A percentile compares a stretch with the other conserved stretches of the same genome.
Evolutionary conservation across 768 basidiomycete genomes (phyloP).

Genomic region (Lactifluus echinatus): DNA sequence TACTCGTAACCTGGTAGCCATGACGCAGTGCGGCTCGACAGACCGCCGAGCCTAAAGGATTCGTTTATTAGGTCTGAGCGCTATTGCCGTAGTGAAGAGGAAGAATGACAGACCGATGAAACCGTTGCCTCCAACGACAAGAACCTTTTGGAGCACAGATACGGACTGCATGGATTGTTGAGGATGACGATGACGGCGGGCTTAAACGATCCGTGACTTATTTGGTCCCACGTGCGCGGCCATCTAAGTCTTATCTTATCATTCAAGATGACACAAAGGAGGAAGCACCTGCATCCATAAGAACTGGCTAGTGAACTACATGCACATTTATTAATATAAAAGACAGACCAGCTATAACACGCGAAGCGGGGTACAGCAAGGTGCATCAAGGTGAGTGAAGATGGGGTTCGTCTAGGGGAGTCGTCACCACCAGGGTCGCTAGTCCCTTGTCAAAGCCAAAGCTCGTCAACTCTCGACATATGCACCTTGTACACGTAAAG

Average conservation of each 20-base stretch:
- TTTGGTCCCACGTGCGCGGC: too few relatives aligned
- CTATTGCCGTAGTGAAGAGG: not conserved
- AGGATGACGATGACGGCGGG: not conserved
- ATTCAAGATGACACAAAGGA: not conserved
- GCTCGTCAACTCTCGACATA: constrained; percentile 20
- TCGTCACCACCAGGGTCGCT: constrained; percentile 39
- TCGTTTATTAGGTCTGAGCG: not conserved
- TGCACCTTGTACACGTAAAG: constrained; percentile 12
- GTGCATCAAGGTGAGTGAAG: constrained; percentile 21
- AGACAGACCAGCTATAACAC: constrained; percentile 13
- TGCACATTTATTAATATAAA: not conserved
- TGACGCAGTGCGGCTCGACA: constrained; percentile 79
- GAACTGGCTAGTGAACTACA: not conserved
- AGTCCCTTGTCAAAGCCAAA: constrained; percentile 30
- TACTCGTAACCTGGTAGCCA: constrained; percentile 82
- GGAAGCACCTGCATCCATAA: not conserved
- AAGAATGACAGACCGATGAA: constrained; percentile 64
- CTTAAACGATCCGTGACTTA: too few relatives aligned
- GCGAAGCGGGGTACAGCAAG: constrained; percentile 17
- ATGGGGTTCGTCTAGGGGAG: constrained; percentile 22
- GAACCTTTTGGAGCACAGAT: constrained; percentile 42
- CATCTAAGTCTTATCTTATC: too few relatives aligned
- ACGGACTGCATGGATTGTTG: not conserved
- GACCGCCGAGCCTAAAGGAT: constrained; percentile 72
- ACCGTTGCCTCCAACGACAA: constrained; percentile 98